Base-by-base conservation (phyloP, 2,329 filamentous ascomycete genomes). In the Diaporthe sp. region DNA sequence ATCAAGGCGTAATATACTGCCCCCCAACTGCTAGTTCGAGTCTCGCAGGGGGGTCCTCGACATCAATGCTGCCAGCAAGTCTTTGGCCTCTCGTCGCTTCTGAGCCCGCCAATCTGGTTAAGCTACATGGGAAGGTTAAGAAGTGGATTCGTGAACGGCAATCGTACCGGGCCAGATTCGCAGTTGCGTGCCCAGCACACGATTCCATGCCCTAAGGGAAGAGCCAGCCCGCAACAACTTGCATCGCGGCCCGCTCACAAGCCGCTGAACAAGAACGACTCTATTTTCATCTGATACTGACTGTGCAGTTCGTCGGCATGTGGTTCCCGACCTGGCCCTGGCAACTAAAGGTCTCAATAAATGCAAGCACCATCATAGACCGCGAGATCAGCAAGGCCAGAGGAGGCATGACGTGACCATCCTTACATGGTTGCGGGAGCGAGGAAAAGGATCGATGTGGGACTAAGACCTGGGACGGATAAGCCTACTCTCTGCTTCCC, bases 401-500 rank as follows among this genome's bases (percentile, higher is more conserved):
- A 50, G 22, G 19, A 68, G 47, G 63, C 63, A 68, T 53, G 63
- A 68, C 63, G 32, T 68, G 63, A 51, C 44, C 63, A 53, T 68
- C 47, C 39, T 39, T 68, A 53, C 30, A 17, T 32, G n/a, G n/a
- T 53, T 32, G 47, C 63, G 47, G 63, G 47, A 53, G 47, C 32
- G 47, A 68, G 27, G 32, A 47, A 39, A 53, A 37, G 63, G 63
- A 53, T 68, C 22, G 39, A 59, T n/a, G 39, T 37, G 53, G 50
- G 39, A 58, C 61, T n/a, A 30, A 30, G 37, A 69, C 69, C 58
- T 73, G 73, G 47, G 71, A 58, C 71, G 71, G 65, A 73, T 15
- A 30, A 53, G 73, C 30, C 47, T 59, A n/a, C n/a, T 68, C 59
- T 22, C 27, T 39, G 59, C 42, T 61, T 61, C 30, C 53, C 27